Evolutionary conservation across 495 filamentous ascomycete species (phyloP).

Genomic region (Corynascus novoguineensis): DNA sequence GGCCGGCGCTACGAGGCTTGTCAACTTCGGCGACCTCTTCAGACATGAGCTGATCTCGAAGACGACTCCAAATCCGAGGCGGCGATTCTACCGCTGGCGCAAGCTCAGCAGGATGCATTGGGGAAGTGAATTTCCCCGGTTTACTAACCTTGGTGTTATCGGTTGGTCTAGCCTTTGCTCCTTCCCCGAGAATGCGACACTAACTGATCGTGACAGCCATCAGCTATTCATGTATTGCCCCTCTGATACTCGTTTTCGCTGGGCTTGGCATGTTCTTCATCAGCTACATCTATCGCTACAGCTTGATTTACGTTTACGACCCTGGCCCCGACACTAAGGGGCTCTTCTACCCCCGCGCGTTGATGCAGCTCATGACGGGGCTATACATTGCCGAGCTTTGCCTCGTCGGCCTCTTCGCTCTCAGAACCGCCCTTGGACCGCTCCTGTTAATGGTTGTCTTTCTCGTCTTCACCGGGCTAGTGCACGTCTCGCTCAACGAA

Average conservation of each 20-base stretch:
- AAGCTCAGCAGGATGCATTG: conserved; percentile 60
- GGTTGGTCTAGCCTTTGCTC: conserved; percentile 30
- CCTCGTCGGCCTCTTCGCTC: conserved; percentile 75
- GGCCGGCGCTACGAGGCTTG: conserved; percentile 57
- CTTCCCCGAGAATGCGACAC: background rate
- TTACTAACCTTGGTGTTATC: conserved; percentile 74
- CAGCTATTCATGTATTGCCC: conserved; percentile 83
- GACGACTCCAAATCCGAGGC: conserved; percentile 66
- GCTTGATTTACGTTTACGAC: conserved; percentile 75
- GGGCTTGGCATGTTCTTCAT: conserved; percentile 71
- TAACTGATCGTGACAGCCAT: conserved; percentile 46
- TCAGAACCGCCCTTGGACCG: conserved; percentile 62
- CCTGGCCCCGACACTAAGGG: conserved; percentile 78
- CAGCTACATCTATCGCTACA: conserved; percentile 82
- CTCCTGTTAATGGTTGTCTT: conserved; percentile 68
- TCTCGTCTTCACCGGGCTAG: conserved; percentile 65
- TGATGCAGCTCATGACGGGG: conserved; percentile 78
- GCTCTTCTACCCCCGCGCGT: conserved; percentile 65
- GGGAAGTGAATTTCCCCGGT: conserved; percentile 62
- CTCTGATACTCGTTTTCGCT: conserved; percentile 79
- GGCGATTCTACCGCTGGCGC: conserved; percentile 64
- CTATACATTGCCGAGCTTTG: conserved; percentile 75
- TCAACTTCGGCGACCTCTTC: conserved; percentile 49
- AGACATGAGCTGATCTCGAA: conserved; percentile 61
- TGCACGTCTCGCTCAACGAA: conserved; percentile 70